Conservation (phyloP, 1,284 basidiomycete genomes). For the Hymenochaete sp. region DNA sequence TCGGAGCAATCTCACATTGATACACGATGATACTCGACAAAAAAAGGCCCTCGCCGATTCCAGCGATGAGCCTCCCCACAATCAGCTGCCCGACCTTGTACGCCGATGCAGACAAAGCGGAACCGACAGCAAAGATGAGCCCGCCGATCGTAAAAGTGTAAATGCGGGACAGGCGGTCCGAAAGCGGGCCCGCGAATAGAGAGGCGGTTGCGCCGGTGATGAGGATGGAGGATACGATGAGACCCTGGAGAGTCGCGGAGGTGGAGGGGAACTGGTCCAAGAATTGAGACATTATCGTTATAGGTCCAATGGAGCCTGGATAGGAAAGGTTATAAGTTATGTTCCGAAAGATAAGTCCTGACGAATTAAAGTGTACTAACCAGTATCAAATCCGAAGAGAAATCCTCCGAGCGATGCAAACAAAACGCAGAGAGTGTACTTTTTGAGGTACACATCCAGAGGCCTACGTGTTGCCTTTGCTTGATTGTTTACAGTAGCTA, state of each 20-base stretch:
- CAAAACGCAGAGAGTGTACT: slow-evolving; percentile 23
- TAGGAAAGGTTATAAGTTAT: background rate
- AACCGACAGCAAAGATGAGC: slow-evolving; percentile 34
- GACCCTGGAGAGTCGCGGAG: slow-evolving; percentile 33
- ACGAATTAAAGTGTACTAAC: slow-evolving; percentile 16
- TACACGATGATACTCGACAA: slow-evolving; percentile 40
- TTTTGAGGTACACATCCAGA: too few species aligned
- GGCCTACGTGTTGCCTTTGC: too few species aligned
- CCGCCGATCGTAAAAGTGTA: slow-evolving; percentile 36
- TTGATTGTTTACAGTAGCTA: too few species aligned
- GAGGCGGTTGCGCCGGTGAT: slow-evolving; percentile 39
- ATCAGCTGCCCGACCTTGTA: slow-evolving; percentile 31
- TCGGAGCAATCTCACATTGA: slow-evolving; percentile 36
- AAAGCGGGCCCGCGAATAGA: slow-evolving; percentile 36
- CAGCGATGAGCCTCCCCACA: slow-evolving; percentile 39
- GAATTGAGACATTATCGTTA: slow-evolving; percentile 40
- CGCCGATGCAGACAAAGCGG: slow-evolving; percentile 29
- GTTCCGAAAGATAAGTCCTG: too few species aligned
- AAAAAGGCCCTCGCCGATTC: slow-evolving; percentile 41
- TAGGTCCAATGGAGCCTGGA: slow-evolving; percentile 36
- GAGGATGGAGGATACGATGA: slow-evolving; percentile 38
- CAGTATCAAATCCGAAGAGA: slow-evolving; percentile 34
- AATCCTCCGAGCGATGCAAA: slow-evolving; percentile 31
- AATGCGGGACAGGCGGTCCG: slow-evolving; percentile 41
- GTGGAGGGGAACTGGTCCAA: slow-evolving; percentile 28